Conservation (phyloP, 257 asterid species). For the Fraxinus americana region DNA sequence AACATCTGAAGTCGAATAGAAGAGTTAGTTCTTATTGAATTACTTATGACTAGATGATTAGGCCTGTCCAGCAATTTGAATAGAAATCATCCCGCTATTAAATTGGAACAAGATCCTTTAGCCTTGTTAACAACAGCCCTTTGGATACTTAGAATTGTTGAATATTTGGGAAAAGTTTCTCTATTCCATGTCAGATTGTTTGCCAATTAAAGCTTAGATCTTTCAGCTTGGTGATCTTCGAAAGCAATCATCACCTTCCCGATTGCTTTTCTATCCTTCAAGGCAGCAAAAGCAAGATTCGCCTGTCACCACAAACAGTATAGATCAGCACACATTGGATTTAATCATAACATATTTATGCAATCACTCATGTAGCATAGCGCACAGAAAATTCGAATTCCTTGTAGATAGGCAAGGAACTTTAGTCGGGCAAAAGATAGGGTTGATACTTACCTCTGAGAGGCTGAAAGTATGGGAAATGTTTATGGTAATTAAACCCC, state of each 20-base stretch:
- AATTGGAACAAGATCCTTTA: not conserved
- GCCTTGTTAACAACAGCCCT: not conserved
- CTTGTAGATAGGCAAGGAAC: not conserved
- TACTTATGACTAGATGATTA: no score
- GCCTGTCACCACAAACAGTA: conserved; percentile 50
- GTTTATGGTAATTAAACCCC: conserved; percentile 67
- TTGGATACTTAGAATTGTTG: conserved; percentile 6
- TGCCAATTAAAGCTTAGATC: conserved; percentile 57
- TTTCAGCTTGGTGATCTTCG: conserved; percentile 40
- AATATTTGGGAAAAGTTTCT: not conserved
- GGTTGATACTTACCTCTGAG: conserved; percentile 60
- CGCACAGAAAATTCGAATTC: not conserved
- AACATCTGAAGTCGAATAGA: not conserved
- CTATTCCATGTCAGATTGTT: not conserved
- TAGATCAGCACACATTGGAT: not conserved
- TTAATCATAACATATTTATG: not conserved
- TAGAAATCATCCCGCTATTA: not conserved
- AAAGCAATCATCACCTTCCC: conserved; percentile 88
- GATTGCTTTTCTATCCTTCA: conserved; percentile 82
- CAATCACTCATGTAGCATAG: not conserved
- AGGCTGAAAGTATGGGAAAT: conserved; percentile 72
- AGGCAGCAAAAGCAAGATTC: conserved; percentile 76
- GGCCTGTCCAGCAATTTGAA: not conserved
- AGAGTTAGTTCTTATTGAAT: not conserved
- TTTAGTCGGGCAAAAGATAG: not conserved